phyloP scores from a whole-genome alignment of 768 basidiomycete genomes.

The Sutorius australiensis region DNA sequence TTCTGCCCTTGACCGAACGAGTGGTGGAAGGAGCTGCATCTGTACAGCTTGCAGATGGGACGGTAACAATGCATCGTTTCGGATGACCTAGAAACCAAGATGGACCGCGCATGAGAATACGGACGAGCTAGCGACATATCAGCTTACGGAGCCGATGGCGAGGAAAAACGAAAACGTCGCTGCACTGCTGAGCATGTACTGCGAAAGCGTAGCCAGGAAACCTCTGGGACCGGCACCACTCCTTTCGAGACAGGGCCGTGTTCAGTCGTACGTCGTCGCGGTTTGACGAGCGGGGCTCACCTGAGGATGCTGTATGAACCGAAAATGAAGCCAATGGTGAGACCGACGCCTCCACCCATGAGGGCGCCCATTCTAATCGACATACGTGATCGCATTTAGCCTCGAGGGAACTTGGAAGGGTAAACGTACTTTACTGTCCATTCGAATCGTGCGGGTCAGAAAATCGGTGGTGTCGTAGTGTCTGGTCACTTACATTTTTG shows the following conservation, averaged over 20 bases:
- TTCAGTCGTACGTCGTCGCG: slow-evolving; percentile 4
- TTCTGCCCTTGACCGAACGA: slow-evolving; percentile 61
- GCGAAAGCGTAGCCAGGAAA: slow-evolving; percentile 84
- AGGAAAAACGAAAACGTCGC: slow-evolving; percentile 98
- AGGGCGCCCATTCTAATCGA: slow-evolving; percentile 80
- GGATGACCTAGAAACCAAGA: slow-evolving; percentile 67
- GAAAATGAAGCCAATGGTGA: slow-evolving; percentile 97
- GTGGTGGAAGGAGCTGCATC: slow-evolving; percentile 51
- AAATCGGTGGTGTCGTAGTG: neutral
- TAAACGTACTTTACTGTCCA: slow-evolving; percentile 56
- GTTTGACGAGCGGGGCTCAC: slow-evolving; percentile 40
- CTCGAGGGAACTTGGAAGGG: neutral
- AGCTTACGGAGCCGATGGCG: slow-evolving; percentile 81
- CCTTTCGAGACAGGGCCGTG: slow-evolving; percentile 37
- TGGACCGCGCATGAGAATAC: neutral
- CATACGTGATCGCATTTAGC: slow-evolving; percentile 5
- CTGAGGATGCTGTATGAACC: slow-evolving; percentile 89
- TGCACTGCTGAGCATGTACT: slow-evolving; percentile 97
- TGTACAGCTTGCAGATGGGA: slow-evolving; percentile 63
- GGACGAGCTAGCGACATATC: neutral
- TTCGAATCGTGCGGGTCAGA: slow-evolving; percentile 9
- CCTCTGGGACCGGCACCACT: slow-evolving; percentile 91
- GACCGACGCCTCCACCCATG: slow-evolving; percentile 90
- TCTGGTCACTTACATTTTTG: slow-evolving; percentile 58
- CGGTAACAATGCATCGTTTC: slow-evolving; percentile 65